Evolutionary conservation across 2,329 filamentous ascomycete species (phyloP).

Genomic region (Aspergillus fijiensis): DNA sequence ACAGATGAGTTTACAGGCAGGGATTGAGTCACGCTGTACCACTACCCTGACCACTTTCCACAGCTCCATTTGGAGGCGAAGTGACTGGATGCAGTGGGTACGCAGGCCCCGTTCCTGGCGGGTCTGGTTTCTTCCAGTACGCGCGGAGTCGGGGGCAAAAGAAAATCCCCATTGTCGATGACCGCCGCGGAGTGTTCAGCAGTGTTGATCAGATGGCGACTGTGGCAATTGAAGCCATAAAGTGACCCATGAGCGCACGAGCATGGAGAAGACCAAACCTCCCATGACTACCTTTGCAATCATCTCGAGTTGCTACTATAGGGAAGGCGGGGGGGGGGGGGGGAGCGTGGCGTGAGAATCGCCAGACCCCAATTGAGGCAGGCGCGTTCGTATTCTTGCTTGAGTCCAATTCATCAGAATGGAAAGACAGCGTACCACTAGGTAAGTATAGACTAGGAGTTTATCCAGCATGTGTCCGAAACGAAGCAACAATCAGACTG

Average conservation of each 20-base stretch:
- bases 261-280: neutral
- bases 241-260: neutral
- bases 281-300: neutral
- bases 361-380: neutral
- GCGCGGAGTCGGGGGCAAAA: constrained; percentile 28
- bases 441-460: neutral
- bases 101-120: constrained; percentile 14
- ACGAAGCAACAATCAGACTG: neutral
- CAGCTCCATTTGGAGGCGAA: neutral
- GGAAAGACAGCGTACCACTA: no score
- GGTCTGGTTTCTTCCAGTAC: constrained; percentile 16
- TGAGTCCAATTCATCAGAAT: no score
- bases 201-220: neutral
- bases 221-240: neutral
- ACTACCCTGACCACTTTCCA: constrained; percentile 16
- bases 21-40: neutral
- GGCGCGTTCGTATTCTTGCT: neutral
- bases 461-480: neutral
- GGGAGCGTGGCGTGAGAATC: neutral
- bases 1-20: neutral
- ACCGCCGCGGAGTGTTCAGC: neutral
- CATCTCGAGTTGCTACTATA: neutral
- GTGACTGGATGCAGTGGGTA: constrained; percentile 13
- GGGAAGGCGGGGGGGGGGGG: neutral
- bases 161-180: constrained; percentile 23